These are phyloP conservation scores for Pseudovirgaria hyperparasitica DNA, from an alignment of 2,329 filamentous ascomycete genomes.

Conservation along the genomic window DNA sequence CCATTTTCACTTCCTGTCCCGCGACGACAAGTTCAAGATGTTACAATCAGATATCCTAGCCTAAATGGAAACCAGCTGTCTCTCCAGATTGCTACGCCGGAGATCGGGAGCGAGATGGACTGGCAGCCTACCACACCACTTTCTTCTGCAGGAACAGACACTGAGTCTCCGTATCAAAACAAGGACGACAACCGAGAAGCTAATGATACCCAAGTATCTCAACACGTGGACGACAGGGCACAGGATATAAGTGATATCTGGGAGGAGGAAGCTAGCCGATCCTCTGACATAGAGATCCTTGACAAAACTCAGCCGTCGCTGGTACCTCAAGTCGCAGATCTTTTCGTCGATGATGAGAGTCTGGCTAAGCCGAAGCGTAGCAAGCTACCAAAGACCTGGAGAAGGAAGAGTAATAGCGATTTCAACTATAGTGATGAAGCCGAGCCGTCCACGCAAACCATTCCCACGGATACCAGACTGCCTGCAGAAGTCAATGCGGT, in stretches of 20 bases:
- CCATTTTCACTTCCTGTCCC: conserved; percentile 8
- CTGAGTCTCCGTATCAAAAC: neutral
- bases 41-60: conserved; percentile 16
- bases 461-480: neutral
- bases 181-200: neutral
- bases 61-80: conserved; percentile 8
- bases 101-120: too few relatives aligned
- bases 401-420: conserved; percentile 24
- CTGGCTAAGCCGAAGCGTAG: conserved; percentile 20
- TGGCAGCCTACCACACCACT: conserved; percentile 15
- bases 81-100: conserved; percentile 16
- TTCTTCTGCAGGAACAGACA: neutral
- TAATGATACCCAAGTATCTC: neutral
- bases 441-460: conserved; percentile 7
- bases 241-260: conserved; percentile 29
- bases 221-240: conserved; percentile 1
- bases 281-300: conserved; percentile 11
- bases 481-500: too few relatives aligned
- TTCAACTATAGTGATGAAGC: conserved; percentile 26
- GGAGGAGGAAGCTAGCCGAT: conserved; percentile 34
- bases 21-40: conserved; percentile 4
- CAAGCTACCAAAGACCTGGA: conserved; percentile 30
- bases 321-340: conserved; percentile 15
- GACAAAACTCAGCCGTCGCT: conserved; percentile 6
- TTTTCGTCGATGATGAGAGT: conserved; percentile 18